Base-by-base conservation (phyloP, 441 rosid genomes). In the Syzygium syzygioides region DNA sequence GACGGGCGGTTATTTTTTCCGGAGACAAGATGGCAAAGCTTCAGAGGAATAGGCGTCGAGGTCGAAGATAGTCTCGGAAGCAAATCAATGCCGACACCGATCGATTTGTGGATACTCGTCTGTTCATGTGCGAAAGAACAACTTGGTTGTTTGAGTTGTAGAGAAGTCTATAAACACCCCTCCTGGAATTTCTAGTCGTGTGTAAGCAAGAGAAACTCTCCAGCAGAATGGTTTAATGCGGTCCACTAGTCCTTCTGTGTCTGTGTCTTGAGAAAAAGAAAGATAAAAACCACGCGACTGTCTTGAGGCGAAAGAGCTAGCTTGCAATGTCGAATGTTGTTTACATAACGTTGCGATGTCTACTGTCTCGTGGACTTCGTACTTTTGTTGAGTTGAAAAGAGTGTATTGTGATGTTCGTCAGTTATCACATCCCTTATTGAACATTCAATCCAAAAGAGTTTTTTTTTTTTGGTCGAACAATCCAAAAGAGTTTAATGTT, bases 1-100 rank as follows among this genome's bases (percentile, higher is more conserved):
- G 0, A 64, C 3, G 4, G 13, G 2, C 45, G 2, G 1, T 68
- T 0, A 2, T 7, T 1, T 5, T 9, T 68, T 32, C 28, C 0
- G 0, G 28, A 34, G 14, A 68, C 79, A 68, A 34, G 79, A 68
- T 34, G 50, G 23, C 23, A 30, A 66, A 30, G 2, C 34, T 66
- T 66, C 6, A 1, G 12, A 15, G 76, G 1, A 66, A 32, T 6
- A 66, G 25, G 6, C 41, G 1, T 8, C 0, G 1, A 66, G 76
- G 76, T 30, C 13, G 18, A 66, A 4, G 76, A 17, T 30, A 30
- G 25, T 8, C 41, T 17, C 0, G 17, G 1, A 8, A 66, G 76
- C 76, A 64, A 30, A 64, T 64, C 13, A 8, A 64, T 13, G 17
- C 4, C 5, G 8, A 4, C 23, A 66, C 10, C 12, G 13, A 32